Evolutionary conservation across 1,284 basidiomycete species (phyloP), one percentile per base, ranked within the genome.

Genomic region (Boletus smithii): DNA sequence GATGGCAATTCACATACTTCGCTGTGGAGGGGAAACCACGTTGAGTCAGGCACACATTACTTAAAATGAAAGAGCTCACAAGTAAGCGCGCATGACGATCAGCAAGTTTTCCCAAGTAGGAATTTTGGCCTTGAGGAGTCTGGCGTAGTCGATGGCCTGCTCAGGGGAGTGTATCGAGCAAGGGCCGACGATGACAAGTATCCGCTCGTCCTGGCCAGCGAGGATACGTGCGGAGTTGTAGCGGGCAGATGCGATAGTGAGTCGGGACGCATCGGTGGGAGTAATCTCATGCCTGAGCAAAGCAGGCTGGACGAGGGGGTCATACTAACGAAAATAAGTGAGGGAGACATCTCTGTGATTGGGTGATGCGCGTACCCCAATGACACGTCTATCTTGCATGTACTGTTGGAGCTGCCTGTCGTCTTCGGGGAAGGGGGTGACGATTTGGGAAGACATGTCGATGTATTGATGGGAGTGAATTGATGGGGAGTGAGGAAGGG

Each of bases 41-140:
- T 32, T 49, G 33, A 48, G 50, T 41, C 38, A 38, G 51, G 26
- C 10, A 48, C 32, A 24, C 8, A 11, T 14, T 18, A 31, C 41
- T 17, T n/a, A 42, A 38, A 40, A 50, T 50, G 44, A 48, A 34
- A 39, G n/a, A 20, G 75, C 83, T 62, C 56, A 88, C 86, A 98
- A 97, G 81, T 98, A 98, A 53, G 92, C 86, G 33, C 95, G 81
- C 95, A 98, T 98, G 67, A 98, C 72, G 64, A 99, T 87, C 63
- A 92, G 79, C 39, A 98, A 76, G 60, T 95, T 90, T 51, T 70
- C 79, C 82, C 81, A 86, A 17, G 71, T 64, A 11, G 84, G 75
- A 27, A 88, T 78, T 66, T 87, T 85, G 2, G 75, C 72, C 60
- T 83, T 85, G 60, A 97, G 78, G 31, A 84, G 75, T 24, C 74